These are phyloP conservation scores for Cymbidium sinense DNA, from an alignment of 106 monocot genomes.

Conservation along the genomic window DNA sequence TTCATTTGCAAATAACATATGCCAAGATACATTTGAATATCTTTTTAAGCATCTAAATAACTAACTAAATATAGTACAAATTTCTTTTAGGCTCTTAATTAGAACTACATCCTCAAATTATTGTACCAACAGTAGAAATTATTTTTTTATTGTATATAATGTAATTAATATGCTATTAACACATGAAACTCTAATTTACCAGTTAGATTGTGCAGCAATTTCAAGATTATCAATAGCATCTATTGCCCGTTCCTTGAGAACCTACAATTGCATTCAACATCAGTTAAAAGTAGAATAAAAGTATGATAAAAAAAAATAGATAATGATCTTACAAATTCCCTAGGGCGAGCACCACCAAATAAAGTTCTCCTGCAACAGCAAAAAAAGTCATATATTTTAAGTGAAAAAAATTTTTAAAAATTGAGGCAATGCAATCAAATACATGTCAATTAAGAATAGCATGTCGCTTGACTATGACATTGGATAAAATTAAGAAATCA, in stretches of 20 bases:
- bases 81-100: background rate
- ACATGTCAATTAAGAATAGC: background rate
- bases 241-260: conserved; percentile 72
- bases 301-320: background rate
- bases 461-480: too few species aligned
- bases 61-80: background rate
- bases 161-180: background rate
- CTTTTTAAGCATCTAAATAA: background rate
- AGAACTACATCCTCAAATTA: background rate
- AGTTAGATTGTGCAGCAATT: conserved; percentile 18
- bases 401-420: background rate
- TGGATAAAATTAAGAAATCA: too few species aligned
- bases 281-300: background rate
- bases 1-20: background rate
- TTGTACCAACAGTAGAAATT: background rate
- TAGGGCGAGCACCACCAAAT: conserved; percentile 87
- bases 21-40: background rate
- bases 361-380: conserved; percentile 48
- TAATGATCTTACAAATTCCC: conserved; percentile 54
- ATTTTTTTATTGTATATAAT: background rate
- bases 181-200: conserved; percentile 20
- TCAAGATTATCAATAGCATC: conserved; percentile 36
- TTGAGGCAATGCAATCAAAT: background rate
- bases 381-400: conserved; percentile 4
- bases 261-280: conserved; percentile 26